A percentile compares a stretch with the other conserved stretches of the same genome.
phyloP scores from a whole-genome alignment of 1,284 basidiomycete genomes.

The Ceratobasidium sp. region DNA sequence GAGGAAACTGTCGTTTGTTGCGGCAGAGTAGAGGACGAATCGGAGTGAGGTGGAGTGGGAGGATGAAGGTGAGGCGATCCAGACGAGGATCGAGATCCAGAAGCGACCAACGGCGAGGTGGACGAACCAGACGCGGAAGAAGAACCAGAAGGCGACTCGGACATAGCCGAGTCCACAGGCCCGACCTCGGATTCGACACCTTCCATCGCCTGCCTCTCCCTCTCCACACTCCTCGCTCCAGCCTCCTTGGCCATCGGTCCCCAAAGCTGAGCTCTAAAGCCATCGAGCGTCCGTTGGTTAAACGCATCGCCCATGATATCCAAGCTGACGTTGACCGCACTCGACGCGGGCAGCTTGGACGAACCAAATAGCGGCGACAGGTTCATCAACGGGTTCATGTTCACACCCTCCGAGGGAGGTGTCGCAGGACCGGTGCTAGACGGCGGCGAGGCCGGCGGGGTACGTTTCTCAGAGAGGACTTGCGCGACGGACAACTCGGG shows the following conservation, averaged over 20 bases:
- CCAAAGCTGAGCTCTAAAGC: conserved; percentile 38
- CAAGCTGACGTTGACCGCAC: conserved; percentile 18
- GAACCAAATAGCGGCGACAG: conserved; percentile 47
- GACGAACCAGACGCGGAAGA: neutral
- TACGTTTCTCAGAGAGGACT: conserved; percentile 36
- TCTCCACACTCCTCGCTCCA: conserved; percentile 29
- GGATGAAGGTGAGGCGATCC: conserved; percentile 6
- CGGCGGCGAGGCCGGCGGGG: neutral
- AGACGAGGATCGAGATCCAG: conserved; percentile 5
- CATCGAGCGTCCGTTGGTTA: conserved; percentile 37
- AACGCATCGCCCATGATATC: conserved; percentile 39
- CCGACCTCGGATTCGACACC: neutral
- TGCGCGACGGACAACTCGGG: conserved; percentile 66
- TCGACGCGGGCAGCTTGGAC: conserved; percentile 10
- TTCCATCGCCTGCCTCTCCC: conserved; percentile 7
- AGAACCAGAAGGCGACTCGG: neutral
- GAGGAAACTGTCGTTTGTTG: conserved; percentile 28
- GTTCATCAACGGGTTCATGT: conserved; percentile 85
- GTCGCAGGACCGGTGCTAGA: conserved; percentile 34
- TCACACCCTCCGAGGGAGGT: conserved; percentile 67
- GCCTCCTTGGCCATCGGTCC: conserved; percentile 45
- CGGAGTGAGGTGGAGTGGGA: neutral
- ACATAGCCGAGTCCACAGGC: neutral
- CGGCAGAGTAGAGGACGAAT: neutral
- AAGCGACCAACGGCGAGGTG: neutral